These are phyloP conservation scores for Penicillium odoratum DNA, from an alignment of 495 filamentous ascomycete genomes.

Conservation along the genomic window DNA sequence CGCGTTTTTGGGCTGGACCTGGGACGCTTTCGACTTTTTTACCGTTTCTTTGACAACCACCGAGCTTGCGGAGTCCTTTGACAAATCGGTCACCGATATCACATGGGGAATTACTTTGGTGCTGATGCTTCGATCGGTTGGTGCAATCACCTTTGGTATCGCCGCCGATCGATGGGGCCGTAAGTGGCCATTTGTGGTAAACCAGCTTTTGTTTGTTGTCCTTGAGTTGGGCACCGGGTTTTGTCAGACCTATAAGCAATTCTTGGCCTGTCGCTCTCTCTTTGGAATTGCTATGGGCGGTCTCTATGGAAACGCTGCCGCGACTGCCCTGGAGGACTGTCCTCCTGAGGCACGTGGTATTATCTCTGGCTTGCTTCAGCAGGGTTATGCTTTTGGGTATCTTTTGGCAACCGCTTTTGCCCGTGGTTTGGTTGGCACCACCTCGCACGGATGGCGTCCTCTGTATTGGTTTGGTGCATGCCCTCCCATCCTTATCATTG, in stretches of 20 bases:
- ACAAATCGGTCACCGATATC: constrained; percentile 68
- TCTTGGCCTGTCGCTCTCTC: constrained; percentile 77
- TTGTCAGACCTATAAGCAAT: constrained; percentile 72
- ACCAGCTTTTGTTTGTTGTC: constrained; percentile 78
- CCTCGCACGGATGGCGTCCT: constrained; percentile 73
- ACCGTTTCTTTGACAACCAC: constrained; percentile 76
- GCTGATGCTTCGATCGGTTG: constrained; percentile 83
- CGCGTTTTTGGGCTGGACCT: constrained; percentile 73
- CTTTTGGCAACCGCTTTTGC: constrained; percentile 78
- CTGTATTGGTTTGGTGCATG: constrained; percentile 85
- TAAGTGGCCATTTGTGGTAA: constrained; percentile 86
- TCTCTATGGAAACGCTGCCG: constrained; percentile 83
- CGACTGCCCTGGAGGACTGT: constrained; percentile 83
- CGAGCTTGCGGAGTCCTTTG: constrained; percentile 66
- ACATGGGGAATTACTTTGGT: constrained; percentile 90
- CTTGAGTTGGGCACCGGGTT: constrained; percentile 82
- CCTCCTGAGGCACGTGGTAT: constrained; percentile 72
- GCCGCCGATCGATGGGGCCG: constrained; percentile 80
- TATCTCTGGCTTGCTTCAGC: constrained; percentile 79
- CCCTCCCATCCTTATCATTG: constrained; percentile 77
- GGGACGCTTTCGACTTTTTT: constrained; percentile 93
- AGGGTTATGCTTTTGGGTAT: constrained; percentile 89
- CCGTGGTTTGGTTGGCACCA: constrained; percentile 68
- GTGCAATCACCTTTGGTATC: constrained; percentile 87
- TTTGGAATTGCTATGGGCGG: constrained; percentile 91